Base-by-base conservation (phyloP, 164 flowering plant genomes). In the Liriodendron chinense region DNA sequence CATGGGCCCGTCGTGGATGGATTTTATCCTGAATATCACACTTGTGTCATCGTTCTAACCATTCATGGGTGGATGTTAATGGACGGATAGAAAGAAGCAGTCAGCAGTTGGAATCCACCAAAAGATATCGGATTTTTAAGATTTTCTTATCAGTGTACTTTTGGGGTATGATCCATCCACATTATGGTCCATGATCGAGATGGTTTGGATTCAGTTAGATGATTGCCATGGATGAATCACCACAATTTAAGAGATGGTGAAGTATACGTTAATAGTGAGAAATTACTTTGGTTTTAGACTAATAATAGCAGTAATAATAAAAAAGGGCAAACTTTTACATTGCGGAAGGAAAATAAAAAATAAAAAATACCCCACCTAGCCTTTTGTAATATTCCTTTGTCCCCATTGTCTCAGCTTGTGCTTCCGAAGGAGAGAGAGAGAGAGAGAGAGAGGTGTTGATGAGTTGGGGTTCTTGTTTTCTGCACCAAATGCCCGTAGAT, bases 401-500 rank as follows among this genome's bases (percentile, higher is more conserved):
- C 74, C 24, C 47, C 62, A 56, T 34, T 4, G 43, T 53, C 48
- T 48, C 20, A 21, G 14, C 12, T 53, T 71, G 43, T 72, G 75
- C 75, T 72, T 78, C 49, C 80, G 69, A 76, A 80, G 73, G 72
- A 64, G 77, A 34, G 43, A 34, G 34, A 28, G 34, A 28, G 34
- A 28, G 34, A 28, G 34, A 28, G 43, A 4, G 43, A 53, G 72
- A 61, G 77, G 56, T 78, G 84, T 86, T 83, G 5, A 48, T 78
- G 84, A 86, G 84, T 79, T 82, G 74, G 85, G 74, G 68, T 82
- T 86, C 86, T 87, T 81, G 85, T 79, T 82, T 83, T 82, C 77
- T 78, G 84, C 59, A 81, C 74, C 78, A 78, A 74, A 64, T 65
- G 72, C 71, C 82, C 85, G 74, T 69, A 77, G 43, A 34, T 76